A percentile compares a stretch with the other conserved stretches of the same genome.
Evolutionary conservation across 78 protist genomes (phyloP).

Genomic region (Neovahlkampfia damariscottae): DNA sequence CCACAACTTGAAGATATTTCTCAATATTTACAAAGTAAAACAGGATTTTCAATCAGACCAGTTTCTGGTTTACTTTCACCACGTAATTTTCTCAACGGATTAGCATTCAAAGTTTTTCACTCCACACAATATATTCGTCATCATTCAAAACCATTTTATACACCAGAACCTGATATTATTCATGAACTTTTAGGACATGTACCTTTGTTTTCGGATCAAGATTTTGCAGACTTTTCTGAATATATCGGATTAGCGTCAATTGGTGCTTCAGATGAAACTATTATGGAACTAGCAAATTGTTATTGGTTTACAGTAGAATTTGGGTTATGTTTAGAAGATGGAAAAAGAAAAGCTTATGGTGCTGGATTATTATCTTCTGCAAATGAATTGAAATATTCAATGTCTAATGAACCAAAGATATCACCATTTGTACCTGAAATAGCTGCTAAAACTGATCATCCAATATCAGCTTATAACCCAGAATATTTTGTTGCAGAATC

Average conservation of each 20-base stretch:
- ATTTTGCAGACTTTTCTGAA: constrained; percentile 84
- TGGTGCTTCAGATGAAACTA: constrained; percentile 84
- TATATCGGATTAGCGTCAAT: constrained; percentile 79
- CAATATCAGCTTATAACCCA: constrained; percentile 83
- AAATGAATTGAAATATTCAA: constrained; percentile 66
- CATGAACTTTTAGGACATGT: constrained; percentile 95
- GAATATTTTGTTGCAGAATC: constrained; percentile 75
- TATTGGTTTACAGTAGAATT: constrained; percentile 92
- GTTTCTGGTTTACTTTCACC: constrained; percentile 83
- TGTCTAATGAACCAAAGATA: constrained; percentile 28
- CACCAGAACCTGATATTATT: constrained; percentile 89
- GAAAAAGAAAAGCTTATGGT: constrained; percentile 66
- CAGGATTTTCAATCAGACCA: constrained; percentile 80
- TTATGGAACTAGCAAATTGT: constrained; percentile 58
- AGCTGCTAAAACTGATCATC: constrained; percentile 42
- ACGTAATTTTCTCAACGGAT: constrained; percentile 78
- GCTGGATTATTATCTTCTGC: constrained; percentile 85
- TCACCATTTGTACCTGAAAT: constrained; percentile 36
- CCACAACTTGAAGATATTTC: constrained; percentile 64
- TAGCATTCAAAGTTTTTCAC: constrained; percentile 88
- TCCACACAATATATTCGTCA: constrained; percentile 87
- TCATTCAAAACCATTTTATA: constrained; percentile 77
- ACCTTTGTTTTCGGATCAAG: constrained; percentile 82
- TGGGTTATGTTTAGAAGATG: constrained; percentile 77
- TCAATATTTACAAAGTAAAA: constrained; percentile 36